Percentiles rank a stretch among this genome's conserved stretches.
Evolutionary conservation across 1,284 basidiomycete genomes (phyloP).

Genomic region (Moesziomyces antarcticus): DNA sequence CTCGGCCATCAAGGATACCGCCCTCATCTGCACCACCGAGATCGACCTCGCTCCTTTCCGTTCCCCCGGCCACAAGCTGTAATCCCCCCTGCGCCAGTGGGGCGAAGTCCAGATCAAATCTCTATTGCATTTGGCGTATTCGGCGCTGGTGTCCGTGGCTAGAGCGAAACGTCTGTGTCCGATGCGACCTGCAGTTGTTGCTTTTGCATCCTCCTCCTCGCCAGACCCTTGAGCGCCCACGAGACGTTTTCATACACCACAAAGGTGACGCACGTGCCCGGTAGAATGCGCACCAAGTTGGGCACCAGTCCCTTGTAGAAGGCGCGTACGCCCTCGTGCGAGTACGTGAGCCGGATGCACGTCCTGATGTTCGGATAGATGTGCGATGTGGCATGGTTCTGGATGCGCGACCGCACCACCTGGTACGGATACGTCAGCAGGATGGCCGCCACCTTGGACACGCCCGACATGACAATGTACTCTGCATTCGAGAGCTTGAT

Average conservation of each 20-base stretch:
- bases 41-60: constrained; percentile 18
- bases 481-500: constrained; percentile 76
- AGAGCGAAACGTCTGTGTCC: constrained; percentile 11
- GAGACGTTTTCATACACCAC: constrained; percentile 90
- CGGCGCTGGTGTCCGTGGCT: background rate
- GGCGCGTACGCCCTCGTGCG: constrained; percentile 81
- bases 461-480: constrained; percentile 91
- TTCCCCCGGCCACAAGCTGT: constrained; percentile 17
- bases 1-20: constrained; percentile 42
- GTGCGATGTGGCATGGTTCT: constrained; percentile 71
- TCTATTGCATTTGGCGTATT: too few species aligned
- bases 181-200: constrained; percentile 12
- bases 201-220: constrained; percentile 18
- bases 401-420: constrained; percentile 92
- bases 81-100: background rate
- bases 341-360: constrained; percentile 83
- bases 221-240: constrained; percentile 55
- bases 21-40: constrained; percentile 46
- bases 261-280: constrained; percentile 97
- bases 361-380: constrained; percentile 82
- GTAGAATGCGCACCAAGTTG: constrained; percentile 94
- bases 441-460: constrained; percentile 87
- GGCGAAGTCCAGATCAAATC: background rate
- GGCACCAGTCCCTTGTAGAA: constrained; percentile 96
- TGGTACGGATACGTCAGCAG: constrained; percentile 94